Conservation (phyloP, 1,284 basidiomycete genomes). For the Trichosporon sp. region DNA sequence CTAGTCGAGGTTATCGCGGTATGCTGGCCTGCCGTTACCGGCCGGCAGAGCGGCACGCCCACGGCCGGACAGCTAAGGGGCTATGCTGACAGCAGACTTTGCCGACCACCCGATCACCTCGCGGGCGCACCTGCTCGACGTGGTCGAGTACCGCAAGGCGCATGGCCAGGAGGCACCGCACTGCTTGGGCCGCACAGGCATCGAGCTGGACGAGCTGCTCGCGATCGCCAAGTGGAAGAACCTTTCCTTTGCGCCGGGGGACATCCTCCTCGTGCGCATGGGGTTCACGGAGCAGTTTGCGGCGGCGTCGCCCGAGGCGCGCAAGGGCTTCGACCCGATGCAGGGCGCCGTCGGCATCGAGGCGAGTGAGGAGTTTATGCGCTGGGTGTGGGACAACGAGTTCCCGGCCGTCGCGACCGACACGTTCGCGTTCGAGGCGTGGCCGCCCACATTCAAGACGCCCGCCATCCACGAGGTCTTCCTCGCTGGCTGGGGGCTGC, state of each 20-base stretch:
- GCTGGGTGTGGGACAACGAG: conserved; percentile 51
- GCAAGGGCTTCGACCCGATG: conserved; percentile 10
- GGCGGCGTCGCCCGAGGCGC: neutral
- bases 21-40: no score
- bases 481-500: conserved; percentile 38
- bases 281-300: conserved; percentile 41
- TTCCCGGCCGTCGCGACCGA: conserved; percentile 51
- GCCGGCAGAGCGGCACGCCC: no score
- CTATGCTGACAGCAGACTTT: conserved; percentile 12
- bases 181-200: conserved; percentile 32
- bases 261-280: conserved; percentile 47
- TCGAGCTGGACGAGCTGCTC: conserved; percentile 31
- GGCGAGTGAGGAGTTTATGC: conserved; percentile 36
- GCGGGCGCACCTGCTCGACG: conserved; percentile 21
- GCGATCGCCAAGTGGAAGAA: conserved; percentile 30
- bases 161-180: conserved; percentile 40
- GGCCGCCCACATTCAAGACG: conserved; percentile 19
- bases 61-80: neutral
- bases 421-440: conserved; percentile 36
- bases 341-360: conserved; percentile 28
- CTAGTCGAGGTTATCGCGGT: no score
- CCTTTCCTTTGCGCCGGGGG: conserved; percentile 36
- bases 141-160: conserved; percentile 30
- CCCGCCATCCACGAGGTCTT: conserved; percentile 33
- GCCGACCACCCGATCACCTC: conserved; percentile 18